Percentiles rank a stretch among this genome's conserved stretches.
These are phyloP conservation scores for Ganoderma multipileum DNA, from an alignment of 1,284 basidiomycete species.

Conservation along the genomic window DNA sequence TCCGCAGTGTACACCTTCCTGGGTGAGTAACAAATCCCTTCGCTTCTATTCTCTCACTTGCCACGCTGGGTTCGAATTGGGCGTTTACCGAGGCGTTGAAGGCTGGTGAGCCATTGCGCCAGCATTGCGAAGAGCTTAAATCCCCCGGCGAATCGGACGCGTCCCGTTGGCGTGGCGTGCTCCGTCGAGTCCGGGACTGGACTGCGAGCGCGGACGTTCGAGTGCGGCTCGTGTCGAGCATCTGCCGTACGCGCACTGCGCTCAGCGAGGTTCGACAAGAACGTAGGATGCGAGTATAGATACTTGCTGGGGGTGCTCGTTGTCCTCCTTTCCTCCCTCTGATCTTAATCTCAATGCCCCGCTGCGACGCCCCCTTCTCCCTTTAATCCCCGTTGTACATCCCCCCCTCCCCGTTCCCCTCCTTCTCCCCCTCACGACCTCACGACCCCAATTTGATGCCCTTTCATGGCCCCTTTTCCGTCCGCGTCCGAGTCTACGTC, in stretches of 20 bases:
- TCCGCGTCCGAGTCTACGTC: conserved; percentile 6
- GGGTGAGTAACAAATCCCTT: conserved; percentile 26
- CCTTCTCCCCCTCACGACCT: background rate
- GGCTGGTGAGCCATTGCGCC: conserved; percentile 1
- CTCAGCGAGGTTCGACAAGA: conserved; percentile 7
- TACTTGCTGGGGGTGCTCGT: background rate
- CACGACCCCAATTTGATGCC: conserved; percentile 4
- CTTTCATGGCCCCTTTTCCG: background rate
- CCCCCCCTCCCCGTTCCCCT: background rate
- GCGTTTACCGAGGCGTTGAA: conserved; percentile 11
- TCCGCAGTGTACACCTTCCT: conserved; percentile 46
- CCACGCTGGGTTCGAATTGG: background rate
- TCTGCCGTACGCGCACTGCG: conserved; percentile 22
- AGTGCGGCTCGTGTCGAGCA: conserved; percentile 6
- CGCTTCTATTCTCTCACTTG: background rate
- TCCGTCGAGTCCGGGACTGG: conserved; percentile 10
- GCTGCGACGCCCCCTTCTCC: conserved; percentile 2
- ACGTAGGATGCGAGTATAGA: conserved; percentile 12
- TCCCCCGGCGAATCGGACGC: conserved; percentile 20
- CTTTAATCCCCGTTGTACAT: background rate
- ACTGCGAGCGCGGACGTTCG: conserved; percentile 16
- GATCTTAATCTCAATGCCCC: conserved; percentile 12
- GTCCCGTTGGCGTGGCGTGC: conserved; percentile 7
- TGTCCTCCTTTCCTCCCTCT: conserved; percentile 7
- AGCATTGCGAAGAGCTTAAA: conserved; percentile 2